These are phyloP conservation scores for Pichia membranifaciens DNA, from an alignment of 805 yeast genomes.

Conservation along the genomic window DNA sequence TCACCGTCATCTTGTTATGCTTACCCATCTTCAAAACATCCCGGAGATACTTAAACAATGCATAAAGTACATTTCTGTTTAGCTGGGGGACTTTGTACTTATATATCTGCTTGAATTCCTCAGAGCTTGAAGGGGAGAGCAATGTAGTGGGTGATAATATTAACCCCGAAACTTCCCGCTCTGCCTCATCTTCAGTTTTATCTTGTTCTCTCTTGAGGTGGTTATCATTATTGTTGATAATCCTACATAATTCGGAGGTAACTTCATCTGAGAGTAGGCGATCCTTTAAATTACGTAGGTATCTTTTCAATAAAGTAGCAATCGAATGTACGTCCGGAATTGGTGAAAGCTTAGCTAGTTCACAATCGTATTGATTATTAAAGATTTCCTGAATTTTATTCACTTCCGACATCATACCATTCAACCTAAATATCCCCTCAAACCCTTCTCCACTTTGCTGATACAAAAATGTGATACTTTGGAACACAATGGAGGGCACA, in stretches of 20 bases:
- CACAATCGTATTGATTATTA: conserved; percentile 63
- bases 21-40: conserved; percentile 56
- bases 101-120: conserved; percentile 27
- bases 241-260: conserved; percentile 31
- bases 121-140: background rate
- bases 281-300: conserved; percentile 69
- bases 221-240: conserved; percentile 19
- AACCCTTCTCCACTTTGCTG: conserved; percentile 68
- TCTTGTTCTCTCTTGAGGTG: conserved; percentile 17
- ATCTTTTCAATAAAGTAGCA: conserved; percentile 79
- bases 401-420: conserved; percentile 80
- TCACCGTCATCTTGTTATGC: conserved; percentile 75
- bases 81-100: conserved; percentile 43
- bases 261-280: conserved; percentile 55
- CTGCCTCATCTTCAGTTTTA: conserved; percentile 9
- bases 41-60: conserved; percentile 60
- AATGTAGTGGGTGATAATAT: background rate
- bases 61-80: conserved; percentile 54
- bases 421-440: conserved; percentile 86
- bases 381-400: conserved; percentile 62
- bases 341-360: conserved; percentile 43
- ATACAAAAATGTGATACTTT: conserved; percentile 67
- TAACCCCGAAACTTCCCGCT: background rate
- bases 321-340: conserved; percentile 77
- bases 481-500: conserved; percentile 69